Evolutionary conservation across 805 yeast genomes (phyloP), one percentile per base, ranked within the genome.

Genomic region (Candida vaughaniae): DNA sequence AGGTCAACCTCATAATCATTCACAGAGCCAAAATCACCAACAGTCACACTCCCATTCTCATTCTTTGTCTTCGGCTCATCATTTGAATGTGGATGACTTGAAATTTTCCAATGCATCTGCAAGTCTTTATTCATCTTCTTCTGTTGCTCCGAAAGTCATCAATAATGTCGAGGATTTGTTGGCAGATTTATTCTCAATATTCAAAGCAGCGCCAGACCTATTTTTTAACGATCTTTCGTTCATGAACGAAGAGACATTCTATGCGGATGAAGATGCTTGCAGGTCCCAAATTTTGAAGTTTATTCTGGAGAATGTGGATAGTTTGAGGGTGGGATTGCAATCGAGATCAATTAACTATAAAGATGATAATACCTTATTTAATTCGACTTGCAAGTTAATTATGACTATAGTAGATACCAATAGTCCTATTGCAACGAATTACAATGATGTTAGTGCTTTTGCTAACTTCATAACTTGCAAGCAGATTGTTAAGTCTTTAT

Each of bases 341-440:
- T 43, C 49, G 3, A 51, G 45, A 33, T 29, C 42, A 2, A 31
- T 35, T 9, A 29, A 17, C 16, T 31, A 26, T 12, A 36, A 43
- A 6, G 52, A 52, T 9, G 48, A 48, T 29, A 34, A 46, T 3
- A 25, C 30, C 16, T 44, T 66, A 16, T 64, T 65, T 35, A 58
- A 58, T 8, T 54, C 70, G 0, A 69, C 71, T 1, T 53, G 67
- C 31, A 43, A 47, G 6, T 51, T 68, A 33, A 51, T 64, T 1
- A 49, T 60, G 52, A 48, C 55, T 9, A 46, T 67, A 12, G 62
- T 67, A 8, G 52, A 41, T 11, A 22, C 31, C 16, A 40, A 45
- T 12, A 45, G 43, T 5, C 16, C 20, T 6, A 42, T 58, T 15
- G 47, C 44, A 3, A 41, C 29, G 8, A 37, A 51, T 9, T 43